Evolutionary conservation across 2,329 filamentous ascomycete species (phyloP), one percentile per base, ranked within the genome.

Genomic region (Fusarium tanahbumbuense): DNA sequence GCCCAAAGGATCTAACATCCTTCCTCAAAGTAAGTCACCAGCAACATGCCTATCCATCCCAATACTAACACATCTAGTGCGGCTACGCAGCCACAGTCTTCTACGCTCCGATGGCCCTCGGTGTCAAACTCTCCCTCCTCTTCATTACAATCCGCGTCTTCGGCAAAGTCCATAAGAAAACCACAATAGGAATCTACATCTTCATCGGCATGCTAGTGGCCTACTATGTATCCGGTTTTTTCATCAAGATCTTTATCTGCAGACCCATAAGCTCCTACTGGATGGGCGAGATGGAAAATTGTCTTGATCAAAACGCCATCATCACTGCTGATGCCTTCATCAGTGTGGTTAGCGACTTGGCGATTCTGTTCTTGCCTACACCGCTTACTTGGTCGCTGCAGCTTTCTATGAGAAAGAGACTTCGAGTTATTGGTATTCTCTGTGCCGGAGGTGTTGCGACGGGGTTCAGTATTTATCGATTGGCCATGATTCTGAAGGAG

Each of bases 221-320:
- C 8, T 83, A 83, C 70, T 84, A 83, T 53, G 75, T 80, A 13
- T 78, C 80, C 0, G 81, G 80, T 1, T 9, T 71, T 7, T 79
- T 83, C 37, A 78, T 84, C 68, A 84, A 84, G 60, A 79, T 83
- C 49, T 78, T 81, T 40, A 78, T 83, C 46, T 84, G 82, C 70
- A 70, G 71, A 45, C 83, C 82, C 2, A 81, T 84, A 42, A 59
- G 72, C 4, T 78, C 76, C 1, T 84, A 83, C 64, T 84, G 83
- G 82, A 56, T 63, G 7, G 73, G 76, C 3, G 56, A 76, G 5
- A 37, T 54, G 20, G 61, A 68, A 4, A 78, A 78, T 20, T 82
- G 80, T 64, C 61, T 81, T n/a, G 63, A 82, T 44, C 78, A 81
- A 22, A 71, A 54, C 9, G 69, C 69, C 5, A 71, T 71, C 8